Base-by-base conservation (phyloP, 1,284 basidiomycete genomes). In the Leccinum fallax region DNA sequence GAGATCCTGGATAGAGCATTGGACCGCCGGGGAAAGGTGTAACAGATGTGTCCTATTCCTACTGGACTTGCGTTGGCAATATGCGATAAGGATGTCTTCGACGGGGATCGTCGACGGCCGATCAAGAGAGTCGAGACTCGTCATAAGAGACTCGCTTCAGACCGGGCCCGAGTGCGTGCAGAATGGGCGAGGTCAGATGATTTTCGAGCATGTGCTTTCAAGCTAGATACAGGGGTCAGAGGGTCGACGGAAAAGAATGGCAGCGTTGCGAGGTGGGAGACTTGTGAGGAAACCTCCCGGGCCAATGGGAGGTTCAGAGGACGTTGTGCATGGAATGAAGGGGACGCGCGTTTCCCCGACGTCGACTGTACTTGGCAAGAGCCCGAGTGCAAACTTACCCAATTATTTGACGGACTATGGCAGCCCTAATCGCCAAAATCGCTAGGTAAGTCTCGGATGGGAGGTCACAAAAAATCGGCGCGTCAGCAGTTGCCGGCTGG, bases 161-260 rank as follows among this genome's bases (percentile, higher is more conserved):
- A 71, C 26, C 61, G 66, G 6, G 72, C 63, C 8, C 70, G 72
- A 38, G 5, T 64, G 56, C 70, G 71, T 9, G 61, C 51, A 16
- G 61, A 66, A 28, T 62, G 62, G 16, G 64, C 24, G 30, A 55
- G 57, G 57, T 48, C 57, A 24, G 52, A 60, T 36, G 34, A 52
- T 21, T 55, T 62, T 26, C 53, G 57, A 8, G 61, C 21, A 10
- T 40, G 55, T 34, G 26, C 24, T 55, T 26, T 63, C 32, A 32
- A 32, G 19, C 43, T 66, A 55, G 53, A 46, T 2, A 40, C 16
- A 26, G 53, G 24, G 13, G 52, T 56, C 28, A 65, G 30, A 49
- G 74, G 73, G 53, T 75, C 71, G 51, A 67, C 63, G 43, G 66
- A 62, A 51, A 76, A 70, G 64, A 76, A 75, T 15, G 57, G 63